A percentile compares a stretch with the other conserved stretches of the same genome.
Evolutionary conservation across 164 flowering plant species (phyloP).

Genomic region (Euptelea pleiosperma): DNA sequence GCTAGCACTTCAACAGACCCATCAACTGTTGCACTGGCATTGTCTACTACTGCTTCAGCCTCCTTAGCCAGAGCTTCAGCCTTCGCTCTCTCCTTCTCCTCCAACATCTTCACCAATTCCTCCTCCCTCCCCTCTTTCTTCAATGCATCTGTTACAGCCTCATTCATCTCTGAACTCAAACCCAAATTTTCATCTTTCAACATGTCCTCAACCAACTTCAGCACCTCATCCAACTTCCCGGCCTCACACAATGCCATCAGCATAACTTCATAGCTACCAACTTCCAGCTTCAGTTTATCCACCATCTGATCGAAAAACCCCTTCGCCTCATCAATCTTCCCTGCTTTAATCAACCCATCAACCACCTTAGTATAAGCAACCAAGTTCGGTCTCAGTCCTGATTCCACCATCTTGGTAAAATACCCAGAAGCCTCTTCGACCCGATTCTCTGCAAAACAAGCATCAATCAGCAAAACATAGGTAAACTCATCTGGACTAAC

Average conservation of each 20-base stretch:
- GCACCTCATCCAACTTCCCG: constrained; percentile 67
- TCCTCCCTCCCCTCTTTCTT: constrained; percentile 73
- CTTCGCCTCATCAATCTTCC: constrained; percentile 76
- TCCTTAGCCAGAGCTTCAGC: constrained; percentile 51
- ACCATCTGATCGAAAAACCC: constrained; percentile 74
- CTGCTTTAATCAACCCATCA: constrained; percentile 59
- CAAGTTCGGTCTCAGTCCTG: constrained; percentile 68
- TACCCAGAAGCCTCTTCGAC: constrained; percentile 73
- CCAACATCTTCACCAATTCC: constrained; percentile 64
- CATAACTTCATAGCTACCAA: constrained; percentile 54
- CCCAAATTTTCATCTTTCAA: constrained; percentile 53
- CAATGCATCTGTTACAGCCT: constrained; percentile 59
- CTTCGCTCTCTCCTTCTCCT: constrained; percentile 68
- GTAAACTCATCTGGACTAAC: constrained; percentile 83
- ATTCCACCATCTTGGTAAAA: constrained; percentile 70
- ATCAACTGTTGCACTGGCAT: background rate
- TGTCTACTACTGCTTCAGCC: constrained; percentile 15
- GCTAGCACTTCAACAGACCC: background rate
- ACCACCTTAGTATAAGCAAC: constrained; percentile 61
- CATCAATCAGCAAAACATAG: constrained; percentile 62
- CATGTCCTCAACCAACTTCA: constrained; percentile 50
- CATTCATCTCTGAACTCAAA: constrained; percentile 58
- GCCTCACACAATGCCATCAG: constrained; percentile 57
- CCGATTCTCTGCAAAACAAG: constrained; percentile 59
- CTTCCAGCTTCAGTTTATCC: constrained; percentile 71